Evolutionary conservation across 148 eudicot genomes (phyloP), one percentile per base, ranked within the genome.

Genomic region (Pharnaceum exiguum): DNA sequence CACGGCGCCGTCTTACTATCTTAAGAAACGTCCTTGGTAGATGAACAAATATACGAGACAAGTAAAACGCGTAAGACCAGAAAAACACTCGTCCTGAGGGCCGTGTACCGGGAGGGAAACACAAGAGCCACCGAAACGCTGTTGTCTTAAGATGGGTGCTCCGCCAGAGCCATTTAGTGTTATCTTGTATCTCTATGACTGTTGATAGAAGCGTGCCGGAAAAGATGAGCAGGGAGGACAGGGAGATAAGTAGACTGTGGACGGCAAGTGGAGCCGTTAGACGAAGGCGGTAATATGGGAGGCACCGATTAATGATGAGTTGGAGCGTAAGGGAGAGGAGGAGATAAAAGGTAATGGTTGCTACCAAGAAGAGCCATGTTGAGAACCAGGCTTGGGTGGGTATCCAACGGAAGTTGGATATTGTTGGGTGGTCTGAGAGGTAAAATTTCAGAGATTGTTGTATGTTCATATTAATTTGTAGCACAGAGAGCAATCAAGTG

Each of bases 71-170:
- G 50, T 80, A 80, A 1, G 82, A 77, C 85, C 85, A 80, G 56
- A 73, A 80, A 61, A 80, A 80, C 2, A 80, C 85, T 10, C 82
- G 79, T 15, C 85, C 82, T 0, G 82, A 67, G 33, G 85, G 70
- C 4, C 79, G 85, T 5, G 85, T 80, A 15, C 82, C 85, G 7
- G 73, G 71, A 0, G 85, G 85, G 44, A 80, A 80, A 39, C 85
- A 80, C 6, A 80, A 71, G 27, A 80, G 77, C 85, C 85, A 80
- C 39, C 73, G 63, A 1, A 71, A 36, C 0, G 85, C 70, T 53
- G 82, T 73, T 18, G 69, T 73, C 1, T 35, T 39, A 6, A 70
- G 71, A 46, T 70, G 75, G 29, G 71, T 60, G 23, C 68, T 58
- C 11, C 49, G 57, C 85, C 82, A 81, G 5, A 81, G 62, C 82